Evolutionary conservation across 2,329 filamentous ascomycete species (phyloP), one percentile per base, ranked within the genome.

Genomic region (Colletotrichum scovillei): DNA sequence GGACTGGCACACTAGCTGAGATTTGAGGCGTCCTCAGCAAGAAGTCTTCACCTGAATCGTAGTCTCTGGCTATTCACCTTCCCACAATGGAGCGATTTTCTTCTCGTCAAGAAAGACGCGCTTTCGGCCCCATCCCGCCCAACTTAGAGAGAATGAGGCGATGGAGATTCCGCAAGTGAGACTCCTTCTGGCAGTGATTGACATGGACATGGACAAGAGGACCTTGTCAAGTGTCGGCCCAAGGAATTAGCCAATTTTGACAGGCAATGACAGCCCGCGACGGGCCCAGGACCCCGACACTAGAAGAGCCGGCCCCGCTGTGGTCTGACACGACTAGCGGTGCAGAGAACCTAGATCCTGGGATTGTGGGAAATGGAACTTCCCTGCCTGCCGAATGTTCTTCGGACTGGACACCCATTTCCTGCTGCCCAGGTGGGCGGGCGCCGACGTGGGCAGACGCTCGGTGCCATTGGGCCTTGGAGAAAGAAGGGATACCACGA

Each of bases 81-180:
- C 24, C 59, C 19, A 62, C 16, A 64, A 56, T 64, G 19, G 67
- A 52, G 67, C 59, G 58, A 69, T 64, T 69, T 57, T 64, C 67
- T 38, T 19, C 9, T 22, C 38, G 19, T 30, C 0, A 28, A 19
- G 28, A 0, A 19, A 53, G n/a, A 9, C 53, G 62, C 38, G 53
- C 19, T 22, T 59, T 59, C 53, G 38, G 60, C 60, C 22, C 26
- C 55, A 42, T 19, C 38, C 38, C 67, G 26, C 60, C 19, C 38
- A 42, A 46, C 28, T 9, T 30, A 63, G 16, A 35, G 30, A 35
- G 16, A 19, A 30, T 32, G 22, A 59, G 35, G n/a, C 2, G 58
- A 64, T 64, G 67, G 67, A 69, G 59, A 64, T 49, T 32, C 67
- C 59, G 59, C 67, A 64, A 64, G 38, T 26, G 59, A 26, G 49